Evolutionary conservation across 2,329 filamentous ascomycete species (phyloP).

Genomic region (Pseudogymnoascus sp.): DNA sequence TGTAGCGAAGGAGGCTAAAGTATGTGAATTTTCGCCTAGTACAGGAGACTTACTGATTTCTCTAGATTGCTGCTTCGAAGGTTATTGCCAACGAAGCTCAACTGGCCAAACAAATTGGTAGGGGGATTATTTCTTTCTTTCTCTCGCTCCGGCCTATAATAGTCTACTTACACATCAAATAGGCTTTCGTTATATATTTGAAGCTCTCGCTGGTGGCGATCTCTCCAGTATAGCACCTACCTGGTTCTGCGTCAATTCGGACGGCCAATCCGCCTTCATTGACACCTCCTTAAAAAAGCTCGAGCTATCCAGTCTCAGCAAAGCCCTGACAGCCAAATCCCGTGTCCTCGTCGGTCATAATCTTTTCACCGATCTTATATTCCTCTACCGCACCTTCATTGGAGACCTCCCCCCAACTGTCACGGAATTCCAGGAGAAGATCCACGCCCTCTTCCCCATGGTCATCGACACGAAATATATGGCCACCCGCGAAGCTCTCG

Average conservation of each 20-base stretch:
- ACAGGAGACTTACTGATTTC: not conserved
- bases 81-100: not conserved
- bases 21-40: conserved; percentile 9
- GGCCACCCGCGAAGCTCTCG: conserved; percentile 26
- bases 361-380: conserved; percentile 54
- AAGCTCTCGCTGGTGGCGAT: conserved; percentile 25
- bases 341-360: conserved; percentile 54
- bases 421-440: conserved; percentile 41
- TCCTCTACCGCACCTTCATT: conserved; percentile 55
- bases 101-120: not conserved
- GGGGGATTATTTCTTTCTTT: not conserved
- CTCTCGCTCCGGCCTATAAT: conserved; percentile 26
- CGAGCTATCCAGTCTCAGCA: conserved; percentile 19
- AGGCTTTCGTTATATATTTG: conserved; percentile 27
- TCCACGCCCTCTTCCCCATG: conserved; percentile 39
- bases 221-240: conserved; percentile 25
- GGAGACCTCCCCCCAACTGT: conserved; percentile 46
- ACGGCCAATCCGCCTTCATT: conserved; percentile 15
- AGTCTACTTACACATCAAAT: conserved; percentile 22
- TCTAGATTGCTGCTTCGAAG: not conserved
- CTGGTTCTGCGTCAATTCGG: conserved; percentile 33
- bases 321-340: conserved; percentile 20
- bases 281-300: conserved; percentile 14
- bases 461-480: conserved; percentile 56
- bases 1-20: conserved; percentile 19